These are phyloP conservation scores for Comarum palustre DNA, from an alignment of 306 rosid genomes.

Conservation along the genomic window DNA sequence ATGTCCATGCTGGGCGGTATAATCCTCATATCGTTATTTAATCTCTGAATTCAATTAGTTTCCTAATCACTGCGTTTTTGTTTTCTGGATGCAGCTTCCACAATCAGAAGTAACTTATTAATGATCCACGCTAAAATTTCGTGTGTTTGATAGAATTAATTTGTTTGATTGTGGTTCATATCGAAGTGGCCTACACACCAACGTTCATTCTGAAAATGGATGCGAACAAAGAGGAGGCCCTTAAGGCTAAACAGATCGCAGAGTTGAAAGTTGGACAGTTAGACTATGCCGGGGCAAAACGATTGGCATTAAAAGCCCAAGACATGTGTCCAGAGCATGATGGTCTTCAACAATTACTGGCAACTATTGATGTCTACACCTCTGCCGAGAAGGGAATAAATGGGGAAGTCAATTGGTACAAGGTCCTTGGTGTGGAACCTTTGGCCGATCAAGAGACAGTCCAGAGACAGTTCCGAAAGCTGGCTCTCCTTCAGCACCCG, in stretches of 20 bases:
- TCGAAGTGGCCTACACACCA: constrained; percentile 12
- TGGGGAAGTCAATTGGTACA: constrained; percentile 63
- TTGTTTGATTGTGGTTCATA: constrained; percentile 17
- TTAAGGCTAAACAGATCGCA: constrained; percentile 56
- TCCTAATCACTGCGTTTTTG: constrained; percentile 30
- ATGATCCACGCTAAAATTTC: constrained; percentile 20
- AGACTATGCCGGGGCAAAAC: constrained; percentile 49
- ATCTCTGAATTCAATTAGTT: constrained; percentile 29
- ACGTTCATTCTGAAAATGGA: constrained; percentile 50
- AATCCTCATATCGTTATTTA: constrained; percentile 4
- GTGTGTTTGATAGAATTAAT: constrained; percentile 21
- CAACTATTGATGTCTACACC: constrained; percentile 59
- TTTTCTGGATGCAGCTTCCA: constrained; percentile 24
- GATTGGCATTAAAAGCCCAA: constrained; percentile 62
- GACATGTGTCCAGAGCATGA: constrained; percentile 51
- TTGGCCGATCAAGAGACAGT: constrained; percentile 53
- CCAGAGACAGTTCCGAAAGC: constrained; percentile 48
- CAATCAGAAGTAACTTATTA: constrained; percentile 26
- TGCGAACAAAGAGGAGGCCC: constrained; percentile 50
- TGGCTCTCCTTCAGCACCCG: constrained; percentile 65
- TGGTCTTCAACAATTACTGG: constrained; percentile 54
- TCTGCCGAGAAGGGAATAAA: constrained; percentile 51
- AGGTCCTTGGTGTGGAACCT: constrained; percentile 66
- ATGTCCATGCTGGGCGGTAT: not conserved
- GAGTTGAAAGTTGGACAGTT: constrained; percentile 50